These are phyloP conservation scores for Salix udensis DNA, from an alignment of 345 rosid species.

Conservation along the genomic window DNA sequence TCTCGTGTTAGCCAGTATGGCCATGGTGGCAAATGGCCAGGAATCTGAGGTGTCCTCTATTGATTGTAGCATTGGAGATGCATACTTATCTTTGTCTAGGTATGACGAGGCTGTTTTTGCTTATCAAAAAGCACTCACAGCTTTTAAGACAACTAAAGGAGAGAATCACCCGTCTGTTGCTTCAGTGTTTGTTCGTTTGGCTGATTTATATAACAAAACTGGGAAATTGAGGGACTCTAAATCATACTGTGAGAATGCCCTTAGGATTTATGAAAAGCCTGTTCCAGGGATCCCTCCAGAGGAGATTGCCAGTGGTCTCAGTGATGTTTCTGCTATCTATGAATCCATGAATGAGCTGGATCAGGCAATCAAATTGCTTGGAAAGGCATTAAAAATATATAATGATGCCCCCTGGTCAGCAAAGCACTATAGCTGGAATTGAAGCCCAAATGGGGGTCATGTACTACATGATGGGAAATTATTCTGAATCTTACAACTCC, in stretches of 20 bases:
- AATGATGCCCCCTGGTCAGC: conserved; percentile 64
- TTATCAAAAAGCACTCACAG: conserved; percentile 81
- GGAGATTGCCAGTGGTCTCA: conserved; percentile 80
- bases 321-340: conserved; percentile 76
- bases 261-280: conserved; percentile 58
- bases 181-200: conserved; percentile 74
- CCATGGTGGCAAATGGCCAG: conserved; percentile 64
- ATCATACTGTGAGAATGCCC: conserved; percentile 79
- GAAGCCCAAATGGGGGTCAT: conserved; percentile 95
- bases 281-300: conserved; percentile 57
- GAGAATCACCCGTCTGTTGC: conserved; percentile 80
- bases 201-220: conserved; percentile 73
- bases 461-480: conserved; percentile 77
- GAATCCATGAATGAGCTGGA: conserved; percentile 82
- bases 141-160: conserved; percentile 67
- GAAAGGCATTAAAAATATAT: conserved; percentile 58
- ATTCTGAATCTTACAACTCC: conserved; percentile 57
- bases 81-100: conserved; percentile 74
- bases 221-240: conserved; percentile 79
- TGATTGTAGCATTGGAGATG: conserved; percentile 90
- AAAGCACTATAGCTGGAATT: conserved; percentile 73
- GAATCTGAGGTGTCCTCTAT: conserved; percentile 77
- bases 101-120: conserved; percentile 85
- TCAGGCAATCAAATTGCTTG: conserved; percentile 58
- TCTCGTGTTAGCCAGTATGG: conserved; percentile 87